Percentiles rank a stretch among this genome's conserved stretches.
Conservation (phyloP, 2,329 filamentous ascomycete genomes). For the Aureobasidium sp. region DNA sequence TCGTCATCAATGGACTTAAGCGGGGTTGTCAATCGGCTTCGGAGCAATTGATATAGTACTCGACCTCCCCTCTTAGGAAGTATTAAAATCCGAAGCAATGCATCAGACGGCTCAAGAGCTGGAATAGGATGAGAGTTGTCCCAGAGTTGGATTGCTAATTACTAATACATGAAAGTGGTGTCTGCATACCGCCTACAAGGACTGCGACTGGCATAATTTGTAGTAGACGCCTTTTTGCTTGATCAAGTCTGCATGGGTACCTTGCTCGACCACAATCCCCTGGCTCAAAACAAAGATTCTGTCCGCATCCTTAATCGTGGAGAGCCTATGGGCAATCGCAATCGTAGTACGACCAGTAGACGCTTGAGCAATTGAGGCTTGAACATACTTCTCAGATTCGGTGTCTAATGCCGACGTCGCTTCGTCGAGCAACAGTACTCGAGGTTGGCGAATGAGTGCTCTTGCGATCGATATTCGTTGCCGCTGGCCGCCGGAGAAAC, state of each 20-base stretch:
- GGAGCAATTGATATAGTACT: neutral
- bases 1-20: slow-evolving; percentile 11
- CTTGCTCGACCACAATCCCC: slow-evolving; percentile 42
- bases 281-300: slow-evolving; percentile 42
- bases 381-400: slow-evolving; percentile 35
- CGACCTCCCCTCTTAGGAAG: neutral
- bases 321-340: slow-evolving; percentile 39
- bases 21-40: neutral
- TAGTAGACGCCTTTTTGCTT: slow-evolving; percentile 25
- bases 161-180: neutral
- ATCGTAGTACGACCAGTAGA: slow-evolving; percentile 30
- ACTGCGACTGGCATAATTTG: neutral
- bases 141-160: neutral
- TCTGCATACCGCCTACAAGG: neutral
- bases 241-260: slow-evolving; percentile 43
- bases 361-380: slow-evolving; percentile 35
- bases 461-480: slow-evolving; percentile 38
- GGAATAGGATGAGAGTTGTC: neutral
- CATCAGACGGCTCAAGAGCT: neutral
- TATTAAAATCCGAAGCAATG: neutral
- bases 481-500: slow-evolving; percentile 38
- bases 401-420: slow-evolving; percentile 38
- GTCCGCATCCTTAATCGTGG: slow-evolving; percentile 37
- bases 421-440: slow-evolving; percentile 37
- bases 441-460: slow-evolving; percentile 37